These are phyloP conservation scores for Alternaria gansuensis DNA, from an alignment of 2,329 filamentous ascomycete genomes.

Conservation along the genomic window DNA sequence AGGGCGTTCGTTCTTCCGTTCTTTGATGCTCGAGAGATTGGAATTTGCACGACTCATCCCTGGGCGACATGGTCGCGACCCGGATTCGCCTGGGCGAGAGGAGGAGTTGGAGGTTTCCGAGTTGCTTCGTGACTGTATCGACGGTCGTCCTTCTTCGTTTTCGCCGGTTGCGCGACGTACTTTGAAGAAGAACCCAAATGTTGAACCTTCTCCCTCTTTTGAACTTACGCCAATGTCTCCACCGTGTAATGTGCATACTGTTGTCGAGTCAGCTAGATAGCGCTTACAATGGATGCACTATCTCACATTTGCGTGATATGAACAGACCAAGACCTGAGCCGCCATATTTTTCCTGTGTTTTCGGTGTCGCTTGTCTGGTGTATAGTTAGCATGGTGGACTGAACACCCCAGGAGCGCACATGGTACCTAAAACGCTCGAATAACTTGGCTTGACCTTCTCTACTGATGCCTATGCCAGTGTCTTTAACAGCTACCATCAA, in stretches of 20 bases:
- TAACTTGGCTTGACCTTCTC: slow-evolving; percentile 52
- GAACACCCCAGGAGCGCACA: neutral
- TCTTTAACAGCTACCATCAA: slow-evolving; percentile 58
- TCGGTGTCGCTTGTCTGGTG: slow-evolving; percentile 50
- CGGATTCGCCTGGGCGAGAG: slow-evolving; percentile 21
- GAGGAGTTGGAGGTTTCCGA: slow-evolving; percentile 32
- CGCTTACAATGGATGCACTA: too few species aligned
- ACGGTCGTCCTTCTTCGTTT: slow-evolving; percentile 37
- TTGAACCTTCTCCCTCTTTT: slow-evolving; percentile 49
- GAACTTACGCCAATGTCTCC: slow-evolving; percentile 52
- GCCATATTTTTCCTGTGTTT: slow-evolving; percentile 55
- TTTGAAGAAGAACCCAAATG: slow-evolving; percentile 53
- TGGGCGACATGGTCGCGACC: slow-evolving; percentile 30
- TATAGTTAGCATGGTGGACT: neutral
- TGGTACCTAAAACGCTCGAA: slow-evolving; percentile 56
- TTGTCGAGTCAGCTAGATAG: neutral
- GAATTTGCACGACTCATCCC: slow-evolving; percentile 42
- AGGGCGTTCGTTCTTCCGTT: slow-evolving; percentile 30
- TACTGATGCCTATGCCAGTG: slow-evolving; percentile 55
- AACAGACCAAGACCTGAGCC: slow-evolving; percentile 52
- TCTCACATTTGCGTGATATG: slow-evolving; percentile 51
- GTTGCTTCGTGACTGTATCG: slow-evolving; percentile 35
- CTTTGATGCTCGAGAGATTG: slow-evolving; percentile 39
- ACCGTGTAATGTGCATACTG: slow-evolving; percentile 51
- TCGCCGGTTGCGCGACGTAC: slow-evolving; percentile 39